Evolutionary conservation across 768 basidiomycete genomes (phyloP), one percentile per base, ranked within the genome.

Genomic region (Boletales sp.): DNA sequence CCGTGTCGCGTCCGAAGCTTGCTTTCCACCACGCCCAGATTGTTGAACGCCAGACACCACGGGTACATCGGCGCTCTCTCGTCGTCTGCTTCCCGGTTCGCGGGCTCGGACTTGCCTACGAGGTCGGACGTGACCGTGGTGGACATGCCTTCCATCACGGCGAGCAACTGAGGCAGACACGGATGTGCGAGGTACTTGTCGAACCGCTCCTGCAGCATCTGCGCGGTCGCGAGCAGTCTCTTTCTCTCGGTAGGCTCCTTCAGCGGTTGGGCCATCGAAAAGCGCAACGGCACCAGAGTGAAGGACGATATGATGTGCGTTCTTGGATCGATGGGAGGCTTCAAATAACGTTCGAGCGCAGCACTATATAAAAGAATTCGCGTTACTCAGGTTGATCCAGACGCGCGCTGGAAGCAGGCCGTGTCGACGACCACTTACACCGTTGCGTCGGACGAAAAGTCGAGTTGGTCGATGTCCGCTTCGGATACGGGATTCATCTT

Each of bases 231-330:
- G 21, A 59, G 45, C 38, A 61, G 10, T 24, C 48, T 53, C 17
- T 10, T 50, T 11, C 34, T 59, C 38, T 59, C 54, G 12, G 14
- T 43, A 19, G 2, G 34, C 41, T 51, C 52, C 14, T 15, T 39
- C 43, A 61, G 44, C 12, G 46, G 36, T 8, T 2, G 40, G 7
- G 45, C 13, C 57, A 62, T 56, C 31, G 61, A 58, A 24, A 61
- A 51, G 12, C 60, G 51, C 35, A 47, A 15, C 1, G 60, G 60
- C 5, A 61, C 14, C n/a, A 56, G 0, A 9, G 38, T 38, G 9
- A 53, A 53, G 1, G 60, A 52, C 2, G 60, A 51, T 40, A 61
- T 45, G 19, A 61, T 34, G 24, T 62, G 57, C 5, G 51, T 62
- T 44, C 6, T 52, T 8, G 59, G 59, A 12, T 61, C 8, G 21